Evolutionary conservation across 768 basidiomycete species (phyloP).

Genomic region (Auricularia heimuer): DNA sequence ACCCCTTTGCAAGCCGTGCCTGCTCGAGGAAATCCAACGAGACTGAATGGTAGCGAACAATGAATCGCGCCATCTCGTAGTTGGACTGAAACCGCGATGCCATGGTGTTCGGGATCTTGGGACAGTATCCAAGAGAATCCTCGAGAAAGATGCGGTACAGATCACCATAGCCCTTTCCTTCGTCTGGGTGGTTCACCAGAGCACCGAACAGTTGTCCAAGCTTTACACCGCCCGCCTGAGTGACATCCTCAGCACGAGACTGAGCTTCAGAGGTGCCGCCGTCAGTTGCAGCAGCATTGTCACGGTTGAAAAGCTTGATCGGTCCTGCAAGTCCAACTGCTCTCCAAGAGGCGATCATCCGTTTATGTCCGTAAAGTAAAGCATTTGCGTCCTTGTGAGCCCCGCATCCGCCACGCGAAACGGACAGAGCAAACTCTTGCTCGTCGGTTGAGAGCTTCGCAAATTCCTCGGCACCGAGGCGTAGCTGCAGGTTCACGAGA

Average conservation of each 20-base stretch:
- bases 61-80: conserved; percentile 12
- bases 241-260: not conserved
- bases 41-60: conserved; percentile 10
- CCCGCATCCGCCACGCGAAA: conserved; percentile 29
- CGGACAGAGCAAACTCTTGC: conserved; percentile 14
- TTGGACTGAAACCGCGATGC: conserved; percentile 16
- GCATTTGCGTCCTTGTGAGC: conserved; percentile 32
- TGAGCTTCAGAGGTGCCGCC: not conserved
- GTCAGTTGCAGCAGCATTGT: conserved; percentile 17
- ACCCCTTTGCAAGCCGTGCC: conserved; percentile 13
- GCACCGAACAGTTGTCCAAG: conserved; percentile 18
- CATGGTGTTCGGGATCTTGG: conserved; percentile 15
- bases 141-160: conserved; percentile 10
- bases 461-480: conserved; percentile 12
- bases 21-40: conserved; percentile 15
- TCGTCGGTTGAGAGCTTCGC: conserved; percentile 10
- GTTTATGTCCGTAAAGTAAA: conserved; percentile 20
- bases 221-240: conserved; percentile 20
- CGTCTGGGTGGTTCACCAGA: conserved; percentile 26
- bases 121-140: not conserved
- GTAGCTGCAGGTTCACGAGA: conserved; percentile 11
- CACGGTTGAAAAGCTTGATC: conserved; percentile 20
- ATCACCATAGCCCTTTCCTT: conserved; percentile 26
- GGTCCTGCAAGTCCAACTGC: conserved; percentile 14
- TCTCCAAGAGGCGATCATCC: conserved; percentile 23